A percentile compares a stretch with the other conserved stretches of the same genome.
Evolutionary conservation across 345 rosid species (phyloP).

Genomic region (Kandelia obovata): DNA sequence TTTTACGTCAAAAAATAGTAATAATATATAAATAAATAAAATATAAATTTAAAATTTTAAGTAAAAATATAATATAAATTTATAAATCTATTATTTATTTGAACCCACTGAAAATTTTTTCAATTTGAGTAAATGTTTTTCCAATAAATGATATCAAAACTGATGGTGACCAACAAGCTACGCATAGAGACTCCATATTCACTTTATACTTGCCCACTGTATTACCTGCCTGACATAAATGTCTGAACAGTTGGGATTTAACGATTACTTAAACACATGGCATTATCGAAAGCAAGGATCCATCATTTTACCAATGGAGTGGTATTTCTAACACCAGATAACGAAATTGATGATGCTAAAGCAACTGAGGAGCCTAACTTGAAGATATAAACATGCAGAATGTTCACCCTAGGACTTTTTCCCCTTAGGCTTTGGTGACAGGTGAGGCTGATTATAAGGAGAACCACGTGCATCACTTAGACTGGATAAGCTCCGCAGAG

Average conservation of each 20-base stretch:
- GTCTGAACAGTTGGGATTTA: not conserved
- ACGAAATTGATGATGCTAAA: not conserved
- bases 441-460: conserved; percentile 50
- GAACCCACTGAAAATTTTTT: no score
- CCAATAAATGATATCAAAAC: no score
- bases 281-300: conserved; percentile 5
- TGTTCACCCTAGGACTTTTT: conserved; percentile 29
- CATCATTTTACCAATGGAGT: conserved; percentile 7
- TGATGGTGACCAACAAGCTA: no score
- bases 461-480: conserved; percentile 42
- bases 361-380: not conserved
- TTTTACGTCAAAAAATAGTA: no score
- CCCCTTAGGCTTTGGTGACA: conserved; percentile 66
- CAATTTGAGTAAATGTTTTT: no score
- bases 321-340: conserved; percentile 3
- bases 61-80: no score
- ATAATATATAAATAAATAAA: no score
- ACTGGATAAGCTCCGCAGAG: conserved; percentile 61
- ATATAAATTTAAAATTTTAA: no score
- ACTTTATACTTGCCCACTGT: not conserved
- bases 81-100: no score
- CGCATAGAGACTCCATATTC: no score
- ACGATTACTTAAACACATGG: conserved; percentile 7
- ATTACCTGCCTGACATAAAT: not conserved
- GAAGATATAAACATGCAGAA: not conserved